Evolutionary conservation across 1,139 yeast species (phyloP).

Genomic region (Fermentozyma sake): DNA sequence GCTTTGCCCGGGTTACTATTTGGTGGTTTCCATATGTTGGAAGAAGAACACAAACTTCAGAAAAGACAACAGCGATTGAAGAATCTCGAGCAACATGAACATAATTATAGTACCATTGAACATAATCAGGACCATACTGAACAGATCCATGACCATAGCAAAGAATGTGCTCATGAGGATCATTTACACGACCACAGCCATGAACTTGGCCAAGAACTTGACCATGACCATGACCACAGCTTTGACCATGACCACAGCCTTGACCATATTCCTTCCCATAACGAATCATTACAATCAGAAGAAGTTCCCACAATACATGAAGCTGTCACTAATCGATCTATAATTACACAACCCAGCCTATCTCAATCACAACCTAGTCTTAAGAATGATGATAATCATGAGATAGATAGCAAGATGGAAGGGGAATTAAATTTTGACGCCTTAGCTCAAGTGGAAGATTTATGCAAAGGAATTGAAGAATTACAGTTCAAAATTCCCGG

Average conservation of each 20-base stretch:
- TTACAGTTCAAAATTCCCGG: slow-evolving; percentile 3
- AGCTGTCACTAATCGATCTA: too few species aligned
- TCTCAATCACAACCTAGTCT: too few species aligned
- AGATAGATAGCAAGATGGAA: too few species aligned
- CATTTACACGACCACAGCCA: too few species aligned
- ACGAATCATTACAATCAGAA: neutral
- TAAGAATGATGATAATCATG: too few species aligned
- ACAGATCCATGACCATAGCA: slow-evolving; percentile 4
- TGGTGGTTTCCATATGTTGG: slow-evolving; percentile 39
- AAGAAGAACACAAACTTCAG: slow-evolving; percentile 32
- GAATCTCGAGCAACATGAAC: slow-evolving; percentile 7
- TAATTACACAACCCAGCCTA: too few species aligned
- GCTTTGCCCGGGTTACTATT: slow-evolving; percentile 38
- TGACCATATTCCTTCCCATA: too few species aligned
- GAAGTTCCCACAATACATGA: neutral
- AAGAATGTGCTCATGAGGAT: slow-evolving; percentile 1
- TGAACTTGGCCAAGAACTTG: slow-evolving; percentile 5
- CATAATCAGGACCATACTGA: slow-evolving; percentile 1
- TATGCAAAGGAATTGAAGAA: slow-evolving; percentile 2
- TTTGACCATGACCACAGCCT: slow-evolving; percentile 4
- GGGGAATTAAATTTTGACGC: too few species aligned
- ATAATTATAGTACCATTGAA: slow-evolving; percentile 1
- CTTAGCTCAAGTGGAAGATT: too few species aligned
- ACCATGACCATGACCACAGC: slow-evolving; percentile 4
- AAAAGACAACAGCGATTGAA: slow-evolving; percentile 22